Evolutionary conservation across 1,139 yeast genomes (phyloP).

Genomic region (Geotrichum reessii): DNA sequence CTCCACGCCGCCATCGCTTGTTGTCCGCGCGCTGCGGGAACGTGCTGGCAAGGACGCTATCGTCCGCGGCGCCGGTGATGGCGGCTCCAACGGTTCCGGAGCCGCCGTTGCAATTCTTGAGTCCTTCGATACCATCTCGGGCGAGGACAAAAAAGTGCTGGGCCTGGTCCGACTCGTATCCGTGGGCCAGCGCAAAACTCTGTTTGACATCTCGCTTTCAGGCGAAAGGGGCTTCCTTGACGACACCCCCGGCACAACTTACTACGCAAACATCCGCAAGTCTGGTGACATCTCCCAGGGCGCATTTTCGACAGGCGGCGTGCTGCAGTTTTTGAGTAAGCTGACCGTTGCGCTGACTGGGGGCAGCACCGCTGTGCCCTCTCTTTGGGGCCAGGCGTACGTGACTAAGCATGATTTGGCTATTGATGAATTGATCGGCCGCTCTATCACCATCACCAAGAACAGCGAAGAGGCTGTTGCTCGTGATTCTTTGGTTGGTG

Average conservation of each 20-base stretch:
- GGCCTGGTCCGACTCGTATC: constrained; percentile 88
- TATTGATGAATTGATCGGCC: not conserved
- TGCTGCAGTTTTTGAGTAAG: not conserved
- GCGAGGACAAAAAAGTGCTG: constrained; percentile 50
- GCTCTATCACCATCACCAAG: not conserved
- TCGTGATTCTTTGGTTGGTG: constrained; percentile 50
- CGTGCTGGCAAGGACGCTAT: constrained; percentile 78
- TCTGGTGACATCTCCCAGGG: constrained; percentile 77
- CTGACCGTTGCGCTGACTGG: not conserved
- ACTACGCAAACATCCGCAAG: constrained; percentile 61
- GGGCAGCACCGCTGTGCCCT: not conserved
- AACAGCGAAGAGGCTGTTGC: not conserved
- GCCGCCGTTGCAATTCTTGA: constrained; percentile 92
- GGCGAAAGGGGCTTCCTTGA: constrained; percentile 36
- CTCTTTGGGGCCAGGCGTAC: not conserved
- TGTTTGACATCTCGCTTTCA: constrained; percentile 73
- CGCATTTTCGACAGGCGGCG: constrained; percentile 58
- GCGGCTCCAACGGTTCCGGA: constrained; percentile 56
- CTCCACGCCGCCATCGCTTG: constrained; percentile 59
- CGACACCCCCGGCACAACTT: constrained; percentile 48
- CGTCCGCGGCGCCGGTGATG: constrained; percentile 71
- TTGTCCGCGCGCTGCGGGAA: constrained; percentile 57
- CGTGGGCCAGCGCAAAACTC: constrained; percentile 44
- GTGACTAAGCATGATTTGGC: not conserved
- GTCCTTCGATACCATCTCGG: constrained; percentile 46